Conservation (phyloP, 805 yeast genomes). For the Debaryomyces prosopidis region DNA sequence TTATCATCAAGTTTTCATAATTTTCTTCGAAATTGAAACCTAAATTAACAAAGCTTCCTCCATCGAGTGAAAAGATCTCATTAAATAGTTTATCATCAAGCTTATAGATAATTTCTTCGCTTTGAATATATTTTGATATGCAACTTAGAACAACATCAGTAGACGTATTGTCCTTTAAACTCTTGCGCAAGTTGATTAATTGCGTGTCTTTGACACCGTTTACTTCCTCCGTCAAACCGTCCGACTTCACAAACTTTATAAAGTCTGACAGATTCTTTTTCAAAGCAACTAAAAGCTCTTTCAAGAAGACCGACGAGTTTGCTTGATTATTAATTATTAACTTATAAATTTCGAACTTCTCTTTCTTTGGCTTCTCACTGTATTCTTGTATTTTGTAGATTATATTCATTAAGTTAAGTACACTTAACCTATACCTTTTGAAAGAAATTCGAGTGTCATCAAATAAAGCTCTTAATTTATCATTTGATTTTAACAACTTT, state of each 20-base stretch:
- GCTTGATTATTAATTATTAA: slow-evolving; percentile 29
- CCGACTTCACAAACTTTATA: background rate
- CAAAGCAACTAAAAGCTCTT: slow-evolving; percentile 17
- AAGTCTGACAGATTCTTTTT: background rate
- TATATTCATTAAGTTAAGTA: slow-evolving; percentile 26
- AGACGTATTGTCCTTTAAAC: background rate
- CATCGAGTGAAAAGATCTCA: slow-evolving; percentile 33
- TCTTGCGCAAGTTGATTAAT: background rate
- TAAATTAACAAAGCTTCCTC: slow-evolving; percentile 13
- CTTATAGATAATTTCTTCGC: background rate
- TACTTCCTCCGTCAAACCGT: slow-evolving; percentile 4
- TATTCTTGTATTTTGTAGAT: slow-evolving; percentile 17
- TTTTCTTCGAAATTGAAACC: slow-evolving; percentile 32
- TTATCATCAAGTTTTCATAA: slow-evolving; percentile 37
- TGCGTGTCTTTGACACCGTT: slow-evolving; percentile 13
- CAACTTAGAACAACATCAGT: background rate
- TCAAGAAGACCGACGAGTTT: slow-evolving; percentile 24
- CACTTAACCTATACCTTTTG: slow-evolving; percentile 22
- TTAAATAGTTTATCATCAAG: slow-evolving; percentile 28
- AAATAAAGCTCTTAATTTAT: slow-evolving; percentile 12
- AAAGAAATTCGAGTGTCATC: slow-evolving; percentile 18
- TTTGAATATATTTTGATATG: background rate
- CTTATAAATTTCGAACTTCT: slow-evolving; percentile 33
- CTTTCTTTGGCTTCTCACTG: slow-evolving; percentile 9
- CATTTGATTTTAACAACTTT: slow-evolving; percentile 15